Conservation (phyloP, 768 basidiomycete species). For the Lepiota brunneoincarnata region DNA sequence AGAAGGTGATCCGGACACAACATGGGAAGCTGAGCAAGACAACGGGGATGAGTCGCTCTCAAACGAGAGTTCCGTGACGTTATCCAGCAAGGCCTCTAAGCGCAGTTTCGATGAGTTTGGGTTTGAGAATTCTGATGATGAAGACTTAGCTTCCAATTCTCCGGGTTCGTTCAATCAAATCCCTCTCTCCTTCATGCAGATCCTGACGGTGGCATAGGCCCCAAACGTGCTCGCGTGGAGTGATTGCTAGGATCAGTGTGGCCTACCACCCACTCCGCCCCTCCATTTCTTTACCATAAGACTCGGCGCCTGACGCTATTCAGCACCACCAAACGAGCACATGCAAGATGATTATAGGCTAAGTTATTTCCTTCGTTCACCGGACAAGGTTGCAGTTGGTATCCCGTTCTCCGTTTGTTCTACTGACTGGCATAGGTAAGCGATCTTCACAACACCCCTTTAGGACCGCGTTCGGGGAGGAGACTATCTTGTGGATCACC, state of each 20-base stretch:
- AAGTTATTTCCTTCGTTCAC: conserved; percentile 15
- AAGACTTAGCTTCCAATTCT: conserved; percentile 31
- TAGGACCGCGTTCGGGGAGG: background rate
- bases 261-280: background rate
- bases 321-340: conserved; percentile 3
- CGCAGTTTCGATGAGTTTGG: conserved; percentile 49
- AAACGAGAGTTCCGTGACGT: conserved; percentile 51
- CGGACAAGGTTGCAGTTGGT: background rate
- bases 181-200: background rate
- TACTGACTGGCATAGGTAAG: conserved; percentile 7
- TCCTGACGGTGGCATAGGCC: conserved; percentile 24
- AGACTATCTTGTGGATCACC: no score
- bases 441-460: background rate
- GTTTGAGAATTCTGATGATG: conserved; percentile 28
- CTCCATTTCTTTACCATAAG: background rate
- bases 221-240: conserved; percentile 42
- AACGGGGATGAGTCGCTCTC: conserved; percentile 45
- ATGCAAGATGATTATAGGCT: conserved; percentile 18
- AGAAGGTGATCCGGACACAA: conserved; percentile 15
- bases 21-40: conserved; percentile 20
- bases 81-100: conserved; percentile 61
- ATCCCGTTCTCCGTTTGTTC: background rate
- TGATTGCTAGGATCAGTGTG: conserved; percentile 19
- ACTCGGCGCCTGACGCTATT: background rate
- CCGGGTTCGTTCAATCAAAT: conserved; percentile 35